These are phyloP conservation scores for Acacia melanoxylon DNA, from an alignment of 306 rosid species.

Conservation along the genomic window DNA sequence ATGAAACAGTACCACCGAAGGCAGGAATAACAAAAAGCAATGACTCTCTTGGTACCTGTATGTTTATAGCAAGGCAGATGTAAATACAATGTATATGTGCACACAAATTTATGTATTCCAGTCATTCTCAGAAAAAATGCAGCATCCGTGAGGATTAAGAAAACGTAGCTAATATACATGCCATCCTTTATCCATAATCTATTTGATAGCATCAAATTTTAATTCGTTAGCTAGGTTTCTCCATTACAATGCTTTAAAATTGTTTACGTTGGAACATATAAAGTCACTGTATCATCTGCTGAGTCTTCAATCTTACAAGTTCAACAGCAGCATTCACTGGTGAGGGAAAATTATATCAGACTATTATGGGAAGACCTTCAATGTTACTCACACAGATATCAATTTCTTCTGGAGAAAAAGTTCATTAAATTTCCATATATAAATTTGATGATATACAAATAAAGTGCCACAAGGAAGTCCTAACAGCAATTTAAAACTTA, in stretches of 20 bases:
- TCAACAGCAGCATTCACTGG: too few species aligned
- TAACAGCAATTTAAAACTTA: background rate
- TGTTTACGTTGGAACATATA: too few species aligned
- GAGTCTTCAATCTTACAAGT: too few species aligned
- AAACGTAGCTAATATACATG: background rate
- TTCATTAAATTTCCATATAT: background rate
- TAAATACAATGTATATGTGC: background rate
- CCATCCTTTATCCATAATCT: background rate
- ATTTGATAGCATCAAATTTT: background rate
- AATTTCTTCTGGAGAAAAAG: background rate
- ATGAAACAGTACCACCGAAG: slow-evolving; percentile 88
- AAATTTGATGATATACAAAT: background rate
- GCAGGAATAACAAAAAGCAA: slow-evolving; percentile 86
- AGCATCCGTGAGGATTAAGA: background rate
- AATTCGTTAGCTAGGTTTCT: background rate
- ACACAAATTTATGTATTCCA: background rate
- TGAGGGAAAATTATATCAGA: too few species aligned
- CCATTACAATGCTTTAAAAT: background rate
- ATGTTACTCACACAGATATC: background rate
- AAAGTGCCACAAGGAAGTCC: background rate
- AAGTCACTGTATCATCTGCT: too few species aligned
- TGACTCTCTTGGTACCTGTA: slow-evolving; percentile 89
- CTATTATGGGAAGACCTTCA: background rate
- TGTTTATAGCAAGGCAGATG: slow-evolving; percentile 19
- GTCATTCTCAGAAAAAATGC: background rate